Evolutionary conservation across 495 filamentous ascomycete species (phyloP).

Genomic region (Podospora australis): DNA sequence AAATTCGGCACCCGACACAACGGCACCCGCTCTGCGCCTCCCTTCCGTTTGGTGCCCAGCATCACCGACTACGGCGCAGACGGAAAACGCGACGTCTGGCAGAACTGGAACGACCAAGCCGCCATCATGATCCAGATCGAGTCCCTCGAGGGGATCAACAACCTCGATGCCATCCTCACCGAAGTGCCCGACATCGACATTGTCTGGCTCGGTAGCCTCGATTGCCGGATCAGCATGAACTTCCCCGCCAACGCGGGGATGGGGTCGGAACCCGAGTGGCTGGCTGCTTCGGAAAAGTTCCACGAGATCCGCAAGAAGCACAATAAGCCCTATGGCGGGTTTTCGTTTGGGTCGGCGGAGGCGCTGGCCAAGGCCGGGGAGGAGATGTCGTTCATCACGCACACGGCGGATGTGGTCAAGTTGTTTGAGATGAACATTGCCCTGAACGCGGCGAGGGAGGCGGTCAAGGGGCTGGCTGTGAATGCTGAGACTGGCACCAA

Average conservation of each 20-base stretch:
- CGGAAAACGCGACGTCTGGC: conserved; percentile 23
- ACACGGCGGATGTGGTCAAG: conserved; percentile 21
- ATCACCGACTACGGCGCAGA: conserved; percentile 26
- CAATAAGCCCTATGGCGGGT: conserved; percentile 29
- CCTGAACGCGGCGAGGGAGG: conserved; percentile 13
- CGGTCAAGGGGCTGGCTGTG: conserved; percentile 3
- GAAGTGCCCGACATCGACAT: conserved; percentile 37
- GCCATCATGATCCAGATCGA: conserved; percentile 47
- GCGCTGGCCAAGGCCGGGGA: conserved; percentile 12
- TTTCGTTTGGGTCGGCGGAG: conserved; percentile 21
- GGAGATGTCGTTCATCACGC: conserved; percentile 21
- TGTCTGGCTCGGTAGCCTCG: conserved; percentile 40
- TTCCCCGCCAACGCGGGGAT: conserved; percentile 21
- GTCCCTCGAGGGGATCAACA: conserved; percentile 45
- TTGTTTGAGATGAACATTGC: conserved; percentile 14
- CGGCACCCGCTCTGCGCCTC: conserved; percentile 39
- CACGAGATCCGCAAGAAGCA: conserved; percentile 33
- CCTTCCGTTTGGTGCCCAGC: conserved; percentile 32
- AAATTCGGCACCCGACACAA: conserved; percentile 29
- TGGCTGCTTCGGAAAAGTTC: conserved; percentile 28
- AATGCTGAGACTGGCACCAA: too few species aligned
- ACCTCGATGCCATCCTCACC: conserved; percentile 48
- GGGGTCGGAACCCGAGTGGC: conserved; percentile 34
- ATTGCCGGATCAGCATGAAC: conserved; percentile 37
- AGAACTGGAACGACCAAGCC: conserved; percentile 38